These are phyloP conservation scores for Cercospora brassicicola DNA, from an alignment of 2,329 filamentous ascomycete genomes.

Conservation along the genomic window DNA sequence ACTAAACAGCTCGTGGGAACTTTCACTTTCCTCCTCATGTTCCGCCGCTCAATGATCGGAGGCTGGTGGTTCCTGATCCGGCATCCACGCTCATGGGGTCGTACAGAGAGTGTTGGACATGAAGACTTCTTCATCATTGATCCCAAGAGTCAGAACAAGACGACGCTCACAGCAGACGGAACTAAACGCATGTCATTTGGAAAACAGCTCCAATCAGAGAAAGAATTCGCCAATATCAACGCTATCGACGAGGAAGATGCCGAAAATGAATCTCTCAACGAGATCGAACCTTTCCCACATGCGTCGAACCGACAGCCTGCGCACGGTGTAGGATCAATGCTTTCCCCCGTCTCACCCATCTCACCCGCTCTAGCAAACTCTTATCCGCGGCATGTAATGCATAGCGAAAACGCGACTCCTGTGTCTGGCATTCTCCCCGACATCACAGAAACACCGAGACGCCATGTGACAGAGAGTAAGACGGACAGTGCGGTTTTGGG, in stretches of 20 bases:
- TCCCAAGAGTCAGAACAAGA: neutral
- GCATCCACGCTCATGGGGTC: constrained; percentile 15
- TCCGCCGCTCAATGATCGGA: constrained; percentile 71
- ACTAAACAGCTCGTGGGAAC: constrained; percentile 67
- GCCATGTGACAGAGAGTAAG: neutral
- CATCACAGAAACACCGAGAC: neutral
- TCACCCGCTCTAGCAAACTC: neutral
- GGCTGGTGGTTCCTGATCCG: constrained; percentile 69
- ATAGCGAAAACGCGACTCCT: neutral
- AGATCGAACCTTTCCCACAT: neutral
- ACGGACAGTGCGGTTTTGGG: neutral
- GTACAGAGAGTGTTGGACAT: constrained; percentile 15
- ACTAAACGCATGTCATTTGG: constrained; percentile 26
- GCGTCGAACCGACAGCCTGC: neutral
- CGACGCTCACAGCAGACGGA: neutral
- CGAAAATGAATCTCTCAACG: neutral
- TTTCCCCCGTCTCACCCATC: neutral
- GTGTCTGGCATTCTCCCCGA: constrained; percentile 10
- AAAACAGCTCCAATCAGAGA: constrained; percentile 18
- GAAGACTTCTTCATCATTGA: constrained; percentile 20
- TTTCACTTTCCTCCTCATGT: constrained; percentile 73
- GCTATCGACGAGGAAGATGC: constrained; percentile 3
- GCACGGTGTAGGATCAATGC: neutral
- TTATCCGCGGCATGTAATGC: neutral
- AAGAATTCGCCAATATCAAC: neutral